phyloP scores from a whole-genome alignment of 306 rosid genomes.

The Gastrolobium bilobum region DNA sequence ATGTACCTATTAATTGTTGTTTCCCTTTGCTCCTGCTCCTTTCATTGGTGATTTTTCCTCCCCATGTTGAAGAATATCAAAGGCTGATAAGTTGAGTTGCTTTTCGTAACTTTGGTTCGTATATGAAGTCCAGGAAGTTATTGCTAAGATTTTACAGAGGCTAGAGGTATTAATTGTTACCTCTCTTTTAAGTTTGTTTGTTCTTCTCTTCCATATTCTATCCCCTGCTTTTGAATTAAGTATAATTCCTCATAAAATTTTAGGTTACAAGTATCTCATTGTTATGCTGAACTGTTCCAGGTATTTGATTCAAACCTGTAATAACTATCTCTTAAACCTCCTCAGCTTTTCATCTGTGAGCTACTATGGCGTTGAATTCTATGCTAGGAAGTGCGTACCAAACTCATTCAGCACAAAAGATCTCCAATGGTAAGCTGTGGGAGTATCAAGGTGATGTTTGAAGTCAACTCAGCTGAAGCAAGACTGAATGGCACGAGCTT shows the following conservation, averaged over 20 bases:
- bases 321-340: slow-evolving; percentile 31
- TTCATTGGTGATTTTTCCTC: slow-evolving; percentile 77
- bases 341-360: slow-evolving; percentile 39
- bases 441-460: slow-evolving; percentile 75
- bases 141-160: slow-evolving; percentile 85
- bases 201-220: slow-evolving; percentile 30
- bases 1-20: slow-evolving; percentile 21
- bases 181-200: slow-evolving; percentile 24
- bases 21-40: slow-evolving; percentile 24
- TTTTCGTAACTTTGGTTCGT: slow-evolving; percentile 87
- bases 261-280: slow-evolving; percentile 87
- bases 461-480: slow-evolving; percentile 78
- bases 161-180: slow-evolving; percentile 35
- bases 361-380: slow-evolving; percentile 23
- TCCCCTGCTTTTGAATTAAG: neutral
- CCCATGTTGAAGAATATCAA: slow-evolving; percentile 83
- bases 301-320: slow-evolving; percentile 55
- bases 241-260: slow-evolving; percentile 34
- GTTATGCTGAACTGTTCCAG: slow-evolving; percentile 98
- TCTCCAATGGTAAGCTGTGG: slow-evolving; percentile 89
- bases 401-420: slow-evolving; percentile 96
- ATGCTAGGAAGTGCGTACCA: slow-evolving; percentile 86
- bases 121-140: slow-evolving; percentile 87
- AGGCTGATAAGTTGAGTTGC: slow-evolving; percentile 96
- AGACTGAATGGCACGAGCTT: slow-evolving; percentile 85